A percentile compares a stretch with the other conserved stretches of the same genome.
Evolutionary conservation across 768 basidiomycete genomes (phyloP).

Genomic region (Termitomyces sp.): DNA sequence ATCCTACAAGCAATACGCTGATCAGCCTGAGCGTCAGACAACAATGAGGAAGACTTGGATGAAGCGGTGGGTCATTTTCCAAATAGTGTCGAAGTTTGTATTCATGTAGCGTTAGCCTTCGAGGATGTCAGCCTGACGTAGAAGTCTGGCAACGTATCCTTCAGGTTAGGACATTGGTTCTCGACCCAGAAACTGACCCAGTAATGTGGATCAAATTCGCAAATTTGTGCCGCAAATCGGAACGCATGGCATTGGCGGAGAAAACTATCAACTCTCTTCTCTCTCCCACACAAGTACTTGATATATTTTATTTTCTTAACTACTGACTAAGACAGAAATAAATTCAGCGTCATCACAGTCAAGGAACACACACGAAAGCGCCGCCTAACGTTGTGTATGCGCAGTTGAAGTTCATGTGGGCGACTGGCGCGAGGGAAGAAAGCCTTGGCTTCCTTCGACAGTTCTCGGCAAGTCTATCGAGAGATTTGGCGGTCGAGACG

Average conservation of each 20-base stretch:
- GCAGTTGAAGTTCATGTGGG: constrained; percentile 95
- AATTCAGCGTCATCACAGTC: constrained; percentile 43
- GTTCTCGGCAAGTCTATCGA: constrained; percentile 71
- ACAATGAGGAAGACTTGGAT: constrained; percentile 96
- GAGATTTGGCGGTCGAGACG: constrained; percentile 64
- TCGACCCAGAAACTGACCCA: constrained; percentile 90
- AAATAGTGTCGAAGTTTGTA: background rate
- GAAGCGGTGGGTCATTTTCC: constrained; percentile 62
- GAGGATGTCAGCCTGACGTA: constrained; percentile 96
- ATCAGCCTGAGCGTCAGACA: constrained; percentile 88
- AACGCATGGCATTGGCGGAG: constrained; percentile 91
- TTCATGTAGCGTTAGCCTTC: constrained; percentile 45
- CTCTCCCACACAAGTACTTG: constrained; percentile 59
- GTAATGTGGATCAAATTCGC: constrained; percentile 99
- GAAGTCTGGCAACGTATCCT: constrained; percentile 99
- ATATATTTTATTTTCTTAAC: background rate
- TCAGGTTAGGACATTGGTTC: constrained; percentile 90
- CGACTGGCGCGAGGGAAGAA: constrained; percentile 68
- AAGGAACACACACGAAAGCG: constrained; percentile 56
- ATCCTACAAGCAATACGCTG: constrained; percentile 87
- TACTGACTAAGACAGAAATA: background rate
- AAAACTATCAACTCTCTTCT: constrained; percentile 94
- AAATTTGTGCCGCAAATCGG: constrained; percentile 92
- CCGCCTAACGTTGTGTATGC: constrained; percentile 96
- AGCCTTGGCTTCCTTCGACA: constrained; percentile 78